Base-by-base conservation (phyloP, 1,284 basidiomycete species). In the Ceratobasidium sp. region DNA sequence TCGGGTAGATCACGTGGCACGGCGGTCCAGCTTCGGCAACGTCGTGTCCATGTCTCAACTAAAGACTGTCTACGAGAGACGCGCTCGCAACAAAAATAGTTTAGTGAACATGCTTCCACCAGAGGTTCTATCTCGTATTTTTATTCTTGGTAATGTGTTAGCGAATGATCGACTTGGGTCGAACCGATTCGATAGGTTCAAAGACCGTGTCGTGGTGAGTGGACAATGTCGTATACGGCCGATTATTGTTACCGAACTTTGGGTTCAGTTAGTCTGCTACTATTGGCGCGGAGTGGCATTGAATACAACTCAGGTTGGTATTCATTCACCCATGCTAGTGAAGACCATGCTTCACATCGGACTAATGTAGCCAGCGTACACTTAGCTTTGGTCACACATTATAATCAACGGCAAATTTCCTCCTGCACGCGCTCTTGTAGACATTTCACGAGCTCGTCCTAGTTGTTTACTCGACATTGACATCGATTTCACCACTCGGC, bases 251-350 rank as follows among this genome's bases (percentile, higher is more conserved):
- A 34, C 32, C 32, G 57, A 37, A 32, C 15, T 17, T 29, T 6
- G 15, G n/a, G 4, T n/a, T 19, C 1, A 62, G 61, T 11, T 15
- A 22, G 61, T 62, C 7, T 62, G 61, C 22, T 34, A 37, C 34
- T 62, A 62, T 44, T 62, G 61, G 61, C 34, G 40, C 5, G 32
- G 15, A 5, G 61, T 62, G 34, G 61, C 61, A 62, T n/a, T 62
- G 19, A 43, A 22, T 43, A 62, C 61, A 6, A 43, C 37, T 22
- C 37, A 22, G 37, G 61, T 62, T 22, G 13, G 37, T 62, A 25
- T 32, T 59, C 32, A 25, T 29, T 59, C 32, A 7, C 13, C 4
- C 32, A 59, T 8, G 4, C 15, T 32, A 56, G 25, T 15, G 29
- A 11, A 22, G 1, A 7, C 5, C 15, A 19, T 40, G 15, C 17